Conservation (phyloP, 257 asterid species). For the Salvia miltiorrhiza region DNA sequence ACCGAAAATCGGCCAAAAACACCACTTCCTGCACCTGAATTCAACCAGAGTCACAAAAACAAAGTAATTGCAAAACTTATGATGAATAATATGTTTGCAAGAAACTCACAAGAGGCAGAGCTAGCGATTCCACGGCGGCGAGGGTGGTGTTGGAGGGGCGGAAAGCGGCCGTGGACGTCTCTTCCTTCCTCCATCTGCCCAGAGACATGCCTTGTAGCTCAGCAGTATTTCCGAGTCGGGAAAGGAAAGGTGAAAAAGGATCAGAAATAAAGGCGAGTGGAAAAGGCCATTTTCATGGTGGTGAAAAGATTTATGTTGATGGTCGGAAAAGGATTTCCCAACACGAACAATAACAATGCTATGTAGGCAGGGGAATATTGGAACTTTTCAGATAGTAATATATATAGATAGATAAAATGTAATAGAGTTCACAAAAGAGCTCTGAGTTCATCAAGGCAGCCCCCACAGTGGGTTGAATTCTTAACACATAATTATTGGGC, state of each 20-base stretch:
- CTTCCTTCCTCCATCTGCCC: conserved; percentile 29
- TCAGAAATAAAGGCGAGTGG: not conserved
- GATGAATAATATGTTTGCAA: conserved; percentile 3
- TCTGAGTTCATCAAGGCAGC: conserved; percentile 7
- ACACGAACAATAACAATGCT: conserved; percentile 22
- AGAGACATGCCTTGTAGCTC: conserved; percentile 22
- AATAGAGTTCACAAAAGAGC: conserved; percentile 25
- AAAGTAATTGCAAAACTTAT: not conserved
- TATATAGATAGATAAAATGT: not conserved
- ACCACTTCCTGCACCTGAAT: conserved; percentile 83
- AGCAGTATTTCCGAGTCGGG: not conserved
- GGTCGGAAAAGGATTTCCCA: conserved; percentile 27
- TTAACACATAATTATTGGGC: conserved; percentile 24
- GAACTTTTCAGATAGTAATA: not conserved
- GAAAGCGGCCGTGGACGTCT: not conserved
- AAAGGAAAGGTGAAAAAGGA: not conserved
- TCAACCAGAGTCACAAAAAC: not conserved
- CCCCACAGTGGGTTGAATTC: conserved; percentile 31
- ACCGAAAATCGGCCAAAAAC: conserved; percentile 73
- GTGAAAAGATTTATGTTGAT: conserved; percentile 4
- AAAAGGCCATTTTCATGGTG: conserved; percentile 21
- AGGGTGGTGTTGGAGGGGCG: conserved; percentile 26
- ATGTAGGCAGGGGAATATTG: conserved; percentile 6
- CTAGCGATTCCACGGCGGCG: conserved; percentile 44
- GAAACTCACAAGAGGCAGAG: conserved; percentile 45